These are phyloP conservation scores for Hypoxylon rickii DNA, from an alignment of 495 filamentous ascomycete species.

Conservation along the genomic window DNA sequence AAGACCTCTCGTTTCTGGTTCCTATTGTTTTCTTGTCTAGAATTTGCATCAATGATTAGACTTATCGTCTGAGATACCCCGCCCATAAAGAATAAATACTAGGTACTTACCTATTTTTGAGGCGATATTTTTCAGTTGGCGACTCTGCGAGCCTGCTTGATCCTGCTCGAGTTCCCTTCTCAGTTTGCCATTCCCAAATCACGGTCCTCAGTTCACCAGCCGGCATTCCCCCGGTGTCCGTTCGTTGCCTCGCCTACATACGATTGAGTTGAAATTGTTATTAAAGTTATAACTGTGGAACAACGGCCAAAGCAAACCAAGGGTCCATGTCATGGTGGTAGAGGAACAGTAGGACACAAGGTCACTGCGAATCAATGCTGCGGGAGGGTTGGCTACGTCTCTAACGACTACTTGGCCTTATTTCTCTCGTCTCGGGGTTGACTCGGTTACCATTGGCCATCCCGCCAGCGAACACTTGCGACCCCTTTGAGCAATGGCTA, in stretches of 20 bases:
- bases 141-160: not conserved
- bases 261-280: slow-evolving; percentile 10
- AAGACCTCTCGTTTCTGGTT: not conserved
- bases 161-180: slow-evolving; percentile 28
- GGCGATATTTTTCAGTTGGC: slow-evolving; percentile 8
- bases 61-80: slow-evolving; percentile 35
- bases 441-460: slow-evolving; percentile 19
- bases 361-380: slow-evolving; percentile 25
- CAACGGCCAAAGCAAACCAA: slow-evolving; percentile 19
- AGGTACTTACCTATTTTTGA: too few species aligned
- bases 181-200: slow-evolving; percentile 5
- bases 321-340: slow-evolving; percentile 29
- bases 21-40: slow-evolving; percentile 32
- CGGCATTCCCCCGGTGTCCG: slow-evolving; percentile 26
- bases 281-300: slow-evolving; percentile 33
- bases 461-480: slow-evolving; percentile 23
- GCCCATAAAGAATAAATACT: slow-evolving; percentile 17
- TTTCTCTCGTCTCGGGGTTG: slow-evolving; percentile 11
- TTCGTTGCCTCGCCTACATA: slow-evolving; percentile 9
- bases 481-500: slow-evolving; percentile 47
- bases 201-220: too few species aligned
- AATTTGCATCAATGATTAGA: slow-evolving; percentile 31
- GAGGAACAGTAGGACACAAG: slow-evolving; percentile 27
- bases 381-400: slow-evolving; percentile 9
- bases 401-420: slow-evolving; percentile 19